Percentiles rank a stretch among this genome's conserved stretches.
phyloP scores from a whole-genome alignment of 1,139 yeast genomes.

The Torulaspora globosa region DNA sequence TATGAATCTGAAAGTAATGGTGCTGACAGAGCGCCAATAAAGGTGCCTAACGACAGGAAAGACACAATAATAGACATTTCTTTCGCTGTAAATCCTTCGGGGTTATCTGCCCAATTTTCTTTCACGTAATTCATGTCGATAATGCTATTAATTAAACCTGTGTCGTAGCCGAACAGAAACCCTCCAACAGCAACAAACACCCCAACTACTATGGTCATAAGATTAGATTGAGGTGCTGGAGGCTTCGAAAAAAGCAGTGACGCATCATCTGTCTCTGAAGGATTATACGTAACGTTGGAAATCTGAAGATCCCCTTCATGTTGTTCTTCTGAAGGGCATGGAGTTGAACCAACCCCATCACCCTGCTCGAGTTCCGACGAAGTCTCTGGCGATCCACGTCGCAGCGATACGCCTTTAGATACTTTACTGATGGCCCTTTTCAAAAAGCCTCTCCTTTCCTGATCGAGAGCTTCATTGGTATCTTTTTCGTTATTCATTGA shows the following conservation, averaged over 20 bases:
- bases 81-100: constrained; percentile 47
- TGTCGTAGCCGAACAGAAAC: constrained; percentile 77
- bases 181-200: constrained; percentile 78
- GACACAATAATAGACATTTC: constrained; percentile 70
- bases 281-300: constrained; percentile 14
- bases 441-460: constrained; percentile 17
- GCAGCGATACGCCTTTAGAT: constrained; percentile 16
- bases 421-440: constrained; percentile 19
- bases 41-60: constrained; percentile 68
- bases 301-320: constrained; percentile 9
- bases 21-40: constrained; percentile 68
- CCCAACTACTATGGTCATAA: constrained; percentile 65
- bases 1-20: constrained; percentile 62
- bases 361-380: constrained; percentile 5
- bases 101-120: constrained; percentile 48
- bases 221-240: constrained; percentile 47
- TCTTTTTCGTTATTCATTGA: constrained; percentile 11
- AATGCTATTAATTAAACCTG: constrained; percentile 71
- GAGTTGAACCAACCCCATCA: background rate
- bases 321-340: constrained; percentile 5
- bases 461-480: constrained; percentile 11
- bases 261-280: constrained; percentile 19
- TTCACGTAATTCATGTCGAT: constrained; percentile 65
- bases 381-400: constrained; percentile 12
- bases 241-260: constrained; percentile 27